Evolutionary conservation across 495 filamentous ascomycete genomes (phyloP), one percentile per base, ranked within the genome.

Genomic region (Thozetella sp.): DNA sequence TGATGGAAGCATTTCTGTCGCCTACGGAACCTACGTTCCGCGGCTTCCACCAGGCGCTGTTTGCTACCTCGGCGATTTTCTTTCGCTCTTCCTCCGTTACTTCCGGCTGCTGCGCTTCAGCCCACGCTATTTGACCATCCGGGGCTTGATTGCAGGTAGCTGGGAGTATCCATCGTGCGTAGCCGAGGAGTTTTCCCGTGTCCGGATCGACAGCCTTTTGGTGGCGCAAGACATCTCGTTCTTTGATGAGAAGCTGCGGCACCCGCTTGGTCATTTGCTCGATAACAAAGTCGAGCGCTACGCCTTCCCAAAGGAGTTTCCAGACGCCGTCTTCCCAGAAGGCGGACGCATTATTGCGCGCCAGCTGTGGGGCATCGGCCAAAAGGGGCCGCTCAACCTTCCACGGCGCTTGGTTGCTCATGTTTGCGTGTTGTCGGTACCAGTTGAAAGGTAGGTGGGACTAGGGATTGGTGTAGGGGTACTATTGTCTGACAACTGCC

Each of bases 241-340:
- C 26, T 2, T 25, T 56, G 12, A 66, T n/a, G 15, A 68, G 54
- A n/a, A 57, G 59, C 22, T 57, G 58, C 25, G 65, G 56, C 12
- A 54, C 25, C 2, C 65, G 55, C 59, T 60, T 59, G 9, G 60
- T 54, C 9, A 20, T 25, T 43, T 68, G 63, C 15, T 46, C 45
- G 13, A 68, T 61, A 19, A 13, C 11, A 20, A 15, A 48, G 3
- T 9, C 9, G 43, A 48, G 43, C 4, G 43, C 20, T 10, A 3
- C 37, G 25, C 55, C 52, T 17, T 6, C 9, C 65, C 65, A 67
- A 2, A 59, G n/a, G 19, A 65, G 20, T 24, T 58, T 23, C 65
- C 65, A 68, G 6, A 25, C 56, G 2, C 59, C 60, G 19, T 68
- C 65, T n/a, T 63, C 60, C 65, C 65, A 68, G 53, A 66, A 68